Percentiles rank a stretch among this genome's conserved stretches.
These are phyloP conservation scores for Clarireedia monteithiana DNA, from an alignment of 2,329 filamentous ascomycete genomes.

Conservation along the genomic window DNA sequence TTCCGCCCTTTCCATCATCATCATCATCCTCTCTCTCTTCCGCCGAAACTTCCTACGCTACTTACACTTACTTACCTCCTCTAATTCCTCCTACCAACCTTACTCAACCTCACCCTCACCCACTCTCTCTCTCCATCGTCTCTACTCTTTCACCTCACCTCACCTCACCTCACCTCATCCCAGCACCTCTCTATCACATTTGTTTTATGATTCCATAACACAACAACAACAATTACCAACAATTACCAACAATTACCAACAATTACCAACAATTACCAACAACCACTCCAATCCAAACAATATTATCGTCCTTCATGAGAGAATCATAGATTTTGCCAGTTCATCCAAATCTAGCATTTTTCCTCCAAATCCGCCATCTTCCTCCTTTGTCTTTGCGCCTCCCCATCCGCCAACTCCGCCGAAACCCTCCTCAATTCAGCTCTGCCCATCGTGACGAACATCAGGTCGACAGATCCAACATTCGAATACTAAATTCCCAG, in stretches of 20 bases:
- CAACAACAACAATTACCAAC: neutral
- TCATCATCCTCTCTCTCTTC: neutral
- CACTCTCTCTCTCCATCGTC: too few relatives aligned
- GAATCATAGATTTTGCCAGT: conserved; percentile 5
- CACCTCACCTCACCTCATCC: neutral
- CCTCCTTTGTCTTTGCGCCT: neutral
- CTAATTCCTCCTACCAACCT: neutral
- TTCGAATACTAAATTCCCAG: neutral
- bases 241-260: neutral
- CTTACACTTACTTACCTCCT: neutral
- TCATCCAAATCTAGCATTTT: neutral
- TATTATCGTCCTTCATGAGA: conserved; percentile 7
- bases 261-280: neutral
- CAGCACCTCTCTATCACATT: neutral
- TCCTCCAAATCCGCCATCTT: conserved; percentile 1
- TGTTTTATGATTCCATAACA: conserved; percentile 6
- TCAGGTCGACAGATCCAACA: neutral
- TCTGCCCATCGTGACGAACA: neutral
- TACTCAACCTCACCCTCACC: neutral
- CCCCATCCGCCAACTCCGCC: neutral
- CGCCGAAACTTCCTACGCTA: too few relatives aligned
- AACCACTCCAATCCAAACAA: neutral
- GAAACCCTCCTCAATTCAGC: neutral
- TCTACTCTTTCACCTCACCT: neutral
- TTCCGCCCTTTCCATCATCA: neutral